Conservation (phyloP, 2,329 filamentous ascomycete species). For the Neoscytalidium dimidiatum region DNA sequence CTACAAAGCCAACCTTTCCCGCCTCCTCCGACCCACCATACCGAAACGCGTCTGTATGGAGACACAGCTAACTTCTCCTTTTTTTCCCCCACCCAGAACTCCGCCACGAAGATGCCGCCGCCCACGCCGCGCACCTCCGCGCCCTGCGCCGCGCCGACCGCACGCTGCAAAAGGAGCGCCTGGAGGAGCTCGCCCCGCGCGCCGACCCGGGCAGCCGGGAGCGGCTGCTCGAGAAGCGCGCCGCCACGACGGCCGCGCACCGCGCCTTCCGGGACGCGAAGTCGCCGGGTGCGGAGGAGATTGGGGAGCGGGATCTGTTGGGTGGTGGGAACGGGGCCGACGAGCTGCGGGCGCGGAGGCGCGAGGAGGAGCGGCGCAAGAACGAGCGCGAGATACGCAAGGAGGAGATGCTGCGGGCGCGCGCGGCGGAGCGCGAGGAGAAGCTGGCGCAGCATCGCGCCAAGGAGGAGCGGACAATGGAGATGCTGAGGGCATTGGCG, state of each 20-base stretch:
- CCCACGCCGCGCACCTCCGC: slow-evolving; percentile 55
- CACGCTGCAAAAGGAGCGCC: slow-evolving; percentile 65
- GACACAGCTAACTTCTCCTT: not conserved
- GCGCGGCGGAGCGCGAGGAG: slow-evolving; percentile 78
- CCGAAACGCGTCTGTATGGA: no score
- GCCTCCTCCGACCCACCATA: not conserved
- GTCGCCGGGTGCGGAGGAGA: slow-evolving; percentile 65
- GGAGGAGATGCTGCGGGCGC: slow-evolving; percentile 77
- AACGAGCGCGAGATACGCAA: slow-evolving; percentile 83
- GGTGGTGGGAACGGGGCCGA: slow-evolving; percentile 68
- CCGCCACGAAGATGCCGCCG: slow-evolving; percentile 52
- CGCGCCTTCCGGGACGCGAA: slow-evolving; percentile 68
- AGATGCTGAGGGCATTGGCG: slow-evolving; percentile 76
- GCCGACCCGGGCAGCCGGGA: slow-evolving; percentile 82
- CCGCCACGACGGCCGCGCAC: slow-evolving; percentile 71
- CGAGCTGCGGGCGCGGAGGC: slow-evolving; percentile 65
- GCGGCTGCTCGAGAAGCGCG: slow-evolving; percentile 82
- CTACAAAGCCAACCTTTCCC: not conserved
- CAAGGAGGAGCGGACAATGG: slow-evolving; percentile 83
- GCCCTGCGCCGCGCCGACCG: slow-evolving; percentile 66
- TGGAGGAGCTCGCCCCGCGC: slow-evolving; percentile 81
- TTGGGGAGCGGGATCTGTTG: slow-evolving; percentile 76
- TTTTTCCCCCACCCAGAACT: slow-evolving; percentile 36
- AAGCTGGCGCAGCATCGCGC: slow-evolving; percentile 67
- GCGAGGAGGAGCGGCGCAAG: slow-evolving; percentile 64